A percentile compares a stretch with the other conserved stretches of the same genome.
These are phyloP conservation scores for Dendryphion nanum DNA, from an alignment of 2,329 filamentous ascomycete species.

Conservation along the genomic window DNA sequence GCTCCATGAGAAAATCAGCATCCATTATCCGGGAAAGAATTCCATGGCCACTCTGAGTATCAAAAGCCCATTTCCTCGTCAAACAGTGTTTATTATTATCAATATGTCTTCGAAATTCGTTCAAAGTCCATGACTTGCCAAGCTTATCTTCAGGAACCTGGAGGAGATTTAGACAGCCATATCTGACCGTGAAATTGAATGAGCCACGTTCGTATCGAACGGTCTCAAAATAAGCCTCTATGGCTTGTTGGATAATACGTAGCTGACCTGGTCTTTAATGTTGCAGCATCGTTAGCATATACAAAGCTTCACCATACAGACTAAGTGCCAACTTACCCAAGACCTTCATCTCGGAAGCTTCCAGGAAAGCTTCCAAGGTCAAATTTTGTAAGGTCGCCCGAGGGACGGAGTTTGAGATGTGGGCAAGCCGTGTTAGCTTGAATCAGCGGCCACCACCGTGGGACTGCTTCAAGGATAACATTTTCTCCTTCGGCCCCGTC, in stretches of 20 bases:
- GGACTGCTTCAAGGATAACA: not conserved
- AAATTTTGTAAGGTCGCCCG: too few species aligned
- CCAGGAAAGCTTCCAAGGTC: conserved; percentile 19
- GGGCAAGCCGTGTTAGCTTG: too few species aligned
- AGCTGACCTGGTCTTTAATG: too few species aligned
- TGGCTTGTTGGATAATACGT: too few species aligned
- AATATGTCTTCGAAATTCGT: conserved; percentile 15
- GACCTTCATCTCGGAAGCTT: too few species aligned
- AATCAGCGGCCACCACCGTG: not conserved
- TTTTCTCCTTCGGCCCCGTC: conserved; percentile 24
- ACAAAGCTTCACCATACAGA: too few species aligned
- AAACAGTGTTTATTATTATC: too few species aligned
- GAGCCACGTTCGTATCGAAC: conserved; percentile 20
- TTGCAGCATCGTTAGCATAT: too few species aligned
- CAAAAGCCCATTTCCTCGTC: too few species aligned
- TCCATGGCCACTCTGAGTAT: too few species aligned
- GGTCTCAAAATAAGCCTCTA: conserved; percentile 19
- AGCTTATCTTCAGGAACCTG: conserved; percentile 5
- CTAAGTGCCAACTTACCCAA: too few species aligned
- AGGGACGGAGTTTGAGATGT: too few species aligned
- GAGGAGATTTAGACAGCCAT: conserved; percentile 24
- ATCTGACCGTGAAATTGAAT: conserved; percentile 27
- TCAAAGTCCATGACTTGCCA: conserved; percentile 12
- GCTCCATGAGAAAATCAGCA: conserved; percentile 21
- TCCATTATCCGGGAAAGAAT: conserved; percentile 20